Conservation (phyloP, 2,329 filamentous ascomycete genomes). For the Huntiella decipiens region DNA sequence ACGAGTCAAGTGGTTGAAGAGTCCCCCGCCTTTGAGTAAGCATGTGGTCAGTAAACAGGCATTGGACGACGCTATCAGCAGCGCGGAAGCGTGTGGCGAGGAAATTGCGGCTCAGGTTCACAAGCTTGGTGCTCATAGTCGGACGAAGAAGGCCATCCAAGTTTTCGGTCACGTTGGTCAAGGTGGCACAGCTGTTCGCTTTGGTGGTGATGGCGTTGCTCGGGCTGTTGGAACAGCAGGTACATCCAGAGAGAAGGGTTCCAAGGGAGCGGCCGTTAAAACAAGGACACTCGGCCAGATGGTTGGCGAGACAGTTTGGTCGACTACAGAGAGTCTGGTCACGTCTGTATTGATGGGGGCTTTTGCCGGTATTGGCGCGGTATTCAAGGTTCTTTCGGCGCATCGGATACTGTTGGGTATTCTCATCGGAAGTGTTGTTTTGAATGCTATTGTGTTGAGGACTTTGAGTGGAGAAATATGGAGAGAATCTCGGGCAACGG, state of each 20-base stretch:
- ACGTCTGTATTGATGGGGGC: constrained; percentile 63
- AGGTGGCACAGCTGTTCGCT: constrained; percentile 43
- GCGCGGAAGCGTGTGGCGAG: constrained; percentile 57
- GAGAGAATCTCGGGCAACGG: constrained; percentile 59
- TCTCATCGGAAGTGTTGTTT: constrained; percentile 47
- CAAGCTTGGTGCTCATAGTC: constrained; percentile 51
- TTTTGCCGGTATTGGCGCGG: constrained; percentile 43
- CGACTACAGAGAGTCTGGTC: constrained; percentile 53
- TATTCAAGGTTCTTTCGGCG: constrained; percentile 50
- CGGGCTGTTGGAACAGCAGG: background rate
- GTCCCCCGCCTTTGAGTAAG: constrained; percentile 38
- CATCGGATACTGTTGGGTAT: constrained; percentile 64
- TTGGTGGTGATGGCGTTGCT: constrained; percentile 27
- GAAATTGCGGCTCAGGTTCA: constrained; percentile 60
- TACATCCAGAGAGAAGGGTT: constrained; percentile 13
- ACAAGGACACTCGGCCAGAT: constrained; percentile 47
- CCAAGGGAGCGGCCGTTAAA: constrained; percentile 38
- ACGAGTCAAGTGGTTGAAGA: constrained; percentile 66
- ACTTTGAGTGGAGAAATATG: constrained; percentile 63
- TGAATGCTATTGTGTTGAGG: constrained; percentile 59
- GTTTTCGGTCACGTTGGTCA: constrained; percentile 62
- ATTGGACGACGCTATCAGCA: constrained; percentile 51
- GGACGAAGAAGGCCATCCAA: constrained; percentile 58
- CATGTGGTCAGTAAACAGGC: constrained; percentile 50
- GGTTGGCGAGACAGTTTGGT: constrained; percentile 52